Base-by-base conservation (phyloP, 2,329 filamentous ascomycete species). In the Monilinia aucupariae region DNA sequence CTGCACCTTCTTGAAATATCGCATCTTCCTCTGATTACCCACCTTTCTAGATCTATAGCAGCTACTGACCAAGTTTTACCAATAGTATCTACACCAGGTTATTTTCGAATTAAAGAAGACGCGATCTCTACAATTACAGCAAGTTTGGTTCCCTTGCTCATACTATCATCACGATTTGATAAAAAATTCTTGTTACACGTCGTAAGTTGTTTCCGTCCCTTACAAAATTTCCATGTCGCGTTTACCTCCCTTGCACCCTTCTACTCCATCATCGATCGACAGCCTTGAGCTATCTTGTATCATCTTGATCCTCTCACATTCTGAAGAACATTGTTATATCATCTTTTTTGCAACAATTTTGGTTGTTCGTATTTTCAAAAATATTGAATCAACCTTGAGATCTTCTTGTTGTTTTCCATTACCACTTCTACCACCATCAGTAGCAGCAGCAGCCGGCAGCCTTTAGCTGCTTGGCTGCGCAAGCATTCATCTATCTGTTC, bases 181-280 rank as follows among this genome's bases (percentile, higher is more conserved):
- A 15, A 4, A 34, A n/a, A 56, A n/a, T 17, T 15, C 15, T 12
- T 17, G 6, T 39, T 39, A 39, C 20, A 43, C 13, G 15, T 12
- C 6, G 39, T 56, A 56, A 47, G 53, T 45, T 15, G 32, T 32
- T 45, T 56, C 12, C 9, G 20, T 45, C 39, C 43, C 22, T 22
- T 22, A 22, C 20, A 22, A n/a, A 30, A 10, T 13, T 43, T 25
- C 10, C 20, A 20, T 32, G 30, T 10, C 41, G 7, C 27, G 27
- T 56, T 12, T 56, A 34, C 20, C n/a, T 45, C 20, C 6, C 17
- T 32, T 10, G 3, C 13, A 55, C 8, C 20, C 39, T 55, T 25
- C 25, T n/a, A 43, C 39, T 56, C n/a, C 12, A n/a, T 41, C 52
- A 55, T 55, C 39, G 30, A 45, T 22, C 53, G 45, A 55, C 20